Percentiles rank a stretch among this genome's conserved stretches.
Conservation (phyloP, 2,329 filamentous ascomycete species). For the Pseudopithomyces chartarum region DNA sequence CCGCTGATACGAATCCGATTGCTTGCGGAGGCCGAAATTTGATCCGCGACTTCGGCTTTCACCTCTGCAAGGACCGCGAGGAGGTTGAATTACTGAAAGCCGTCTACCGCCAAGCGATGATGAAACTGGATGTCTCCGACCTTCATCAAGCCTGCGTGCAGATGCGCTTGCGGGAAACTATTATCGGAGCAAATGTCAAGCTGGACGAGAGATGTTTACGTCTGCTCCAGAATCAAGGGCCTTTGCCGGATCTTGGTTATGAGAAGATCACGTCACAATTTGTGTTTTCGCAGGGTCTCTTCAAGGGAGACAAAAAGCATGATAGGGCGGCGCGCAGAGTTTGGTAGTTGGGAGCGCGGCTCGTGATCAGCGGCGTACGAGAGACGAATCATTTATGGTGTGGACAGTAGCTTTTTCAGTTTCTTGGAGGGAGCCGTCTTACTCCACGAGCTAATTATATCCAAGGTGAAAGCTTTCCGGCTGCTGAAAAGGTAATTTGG, state of each 20-base stretch:
- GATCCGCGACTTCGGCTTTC: conserved; percentile 26
- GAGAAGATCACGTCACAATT: neutral
- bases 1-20: conserved; percentile 11
- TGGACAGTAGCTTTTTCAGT: no score
- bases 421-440: no score
- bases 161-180: neutral
- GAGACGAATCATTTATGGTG: no score
- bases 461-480: no score
- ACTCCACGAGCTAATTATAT: no score
- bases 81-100: conserved; percentile 2
- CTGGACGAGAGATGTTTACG: neutral
- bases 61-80: conserved; percentile 2
- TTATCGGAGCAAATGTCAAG: neutral
- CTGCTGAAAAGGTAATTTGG: no score
- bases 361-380: no score
- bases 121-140: neutral
- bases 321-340: neutral
- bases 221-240: neutral
- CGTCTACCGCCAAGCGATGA: neutral
- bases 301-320: neutral
- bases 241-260: neutral
- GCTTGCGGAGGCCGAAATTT: conserved; percentile 4
- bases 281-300: neutral
- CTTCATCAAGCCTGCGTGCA: neutral
- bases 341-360: neutral